Evolutionary conservation across 805 yeast species (phyloP), one percentile per base, ranked within the genome.

Genomic region (Cyberlindnera galapagoensis): DNA sequence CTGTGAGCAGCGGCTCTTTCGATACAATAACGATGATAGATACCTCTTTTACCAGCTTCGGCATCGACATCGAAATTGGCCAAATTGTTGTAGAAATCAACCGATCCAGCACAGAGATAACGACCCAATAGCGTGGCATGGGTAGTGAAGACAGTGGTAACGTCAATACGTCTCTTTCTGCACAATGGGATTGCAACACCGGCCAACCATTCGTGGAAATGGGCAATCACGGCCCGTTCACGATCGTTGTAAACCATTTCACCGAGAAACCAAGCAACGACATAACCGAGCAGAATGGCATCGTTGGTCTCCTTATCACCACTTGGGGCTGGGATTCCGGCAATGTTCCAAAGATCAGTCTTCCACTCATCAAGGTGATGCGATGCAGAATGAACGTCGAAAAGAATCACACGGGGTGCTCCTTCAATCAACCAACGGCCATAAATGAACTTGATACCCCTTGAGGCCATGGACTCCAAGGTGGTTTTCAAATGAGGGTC

Each of bases 391-490:
- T 78, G 74, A 38, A 86, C 68, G 55, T 90, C 97, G 49, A 92
- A 92, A 29, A 90, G 64, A 28, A 90, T 63, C 16, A 92, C 97
- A 32, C 95, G 64, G 15, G 98, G 98, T 1, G 97, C 95, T 13
- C 97, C 97, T 56, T 92, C 98, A 47, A 90, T 87, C 48, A 90
- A 71, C 98, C 98, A 90, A 38, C 97, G 71, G 28, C 97, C 97
- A 52, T 90, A 88, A 32, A 87, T 63, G 67, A 80, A 84, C 36
- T 70, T 62, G 43, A 90, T 74, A 19, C 97, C 97, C 30, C 96
- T 68, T 11, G 71, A 69, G 28, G 72, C 60, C 97, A 90, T 90
- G 9, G 85, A 67, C 36, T 80, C 79, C 47, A 90, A 63, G 1
- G 94, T 66, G 17, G 67, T 68, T 49, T 69, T 70, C 42, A 88